Base-by-base conservation (phyloP, 2,329 filamentous ascomycete species). In the Leptosphaerulina australis region DNA sequence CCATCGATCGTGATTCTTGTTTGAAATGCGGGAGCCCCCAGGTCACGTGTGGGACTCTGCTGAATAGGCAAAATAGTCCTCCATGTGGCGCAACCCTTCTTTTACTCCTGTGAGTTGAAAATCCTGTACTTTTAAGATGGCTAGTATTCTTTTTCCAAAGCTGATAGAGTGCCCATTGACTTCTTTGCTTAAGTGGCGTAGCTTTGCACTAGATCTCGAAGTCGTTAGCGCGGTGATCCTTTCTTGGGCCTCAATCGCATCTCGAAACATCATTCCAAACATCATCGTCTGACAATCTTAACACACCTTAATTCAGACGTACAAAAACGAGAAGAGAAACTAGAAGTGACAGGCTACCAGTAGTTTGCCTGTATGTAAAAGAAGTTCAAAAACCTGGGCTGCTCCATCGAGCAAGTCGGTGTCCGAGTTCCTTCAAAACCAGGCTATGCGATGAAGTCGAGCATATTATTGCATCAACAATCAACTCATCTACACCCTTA, bases 221-320 rank as follows among this genome's bases (percentile, higher is more conserved):
- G 15, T 17, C 30, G 41, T 43, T 36, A 10, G 48, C 15, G 30
- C 15, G 20, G 20, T 25, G 14, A 36, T 37, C 5, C 15, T 25
- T 15, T 15, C 12, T 31, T 35, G 30, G 54, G 53, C 37, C 33
- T 35, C 50, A 55, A 38, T 37, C 30, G 31, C 14, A 20, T 38
- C 29, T 48, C 55, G 58, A 67, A 67, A 67, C 62, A 58, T 56
- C 25, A 63, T 39, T 53, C 55, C 51, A 68, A 66, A 68, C 66
- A 61, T 59, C 44, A 39, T 29, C 28, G 65, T 68, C 63, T 67
- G 60, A 64, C 47, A 36, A 55, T 55, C 38, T 38, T 44, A 46
- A 15, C 40, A 37, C 12, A 30, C n/a, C 31, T 39, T n/a, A 35
- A 31, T 12, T 36, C 15, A 21, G 33, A 22, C 9, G 3, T 7